phyloP scores from a whole-genome alignment of 129 eudicot species.

The Flaveria brownii region DNA sequence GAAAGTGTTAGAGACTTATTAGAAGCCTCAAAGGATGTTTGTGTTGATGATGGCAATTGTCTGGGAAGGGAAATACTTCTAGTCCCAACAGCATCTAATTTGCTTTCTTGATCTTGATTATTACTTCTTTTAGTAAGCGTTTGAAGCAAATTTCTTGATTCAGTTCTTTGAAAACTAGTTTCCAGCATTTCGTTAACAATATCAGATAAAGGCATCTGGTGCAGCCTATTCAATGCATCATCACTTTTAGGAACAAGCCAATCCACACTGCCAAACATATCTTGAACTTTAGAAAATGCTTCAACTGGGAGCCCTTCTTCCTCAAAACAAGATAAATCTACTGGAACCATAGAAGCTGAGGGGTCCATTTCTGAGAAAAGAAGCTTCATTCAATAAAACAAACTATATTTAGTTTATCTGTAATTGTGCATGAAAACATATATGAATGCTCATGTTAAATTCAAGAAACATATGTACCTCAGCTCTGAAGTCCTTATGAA shows the following conservation, averaged over 20 bases:
- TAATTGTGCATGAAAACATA: constrained; percentile 12
- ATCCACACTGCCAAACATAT: constrained; percentile 76
- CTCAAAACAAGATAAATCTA: constrained; percentile 70
- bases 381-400: constrained; percentile 58
- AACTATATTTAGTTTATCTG: constrained; percentile 9
- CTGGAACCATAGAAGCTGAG: constrained; percentile 52
- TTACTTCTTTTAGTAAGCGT: constrained; percentile 27
- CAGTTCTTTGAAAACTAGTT: constrained; percentile 34
- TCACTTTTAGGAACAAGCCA: constrained; percentile 79
- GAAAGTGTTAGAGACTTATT: constrained; percentile 11
- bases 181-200: constrained; percentile 45
- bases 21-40: constrained; percentile 25
- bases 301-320: constrained; percentile 93
- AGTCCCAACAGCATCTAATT: constrained; percentile 17
- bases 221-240: constrained; percentile 55
- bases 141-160: constrained; percentile 28
- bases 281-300: constrained; percentile 92
- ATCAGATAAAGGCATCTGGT: constrained; percentile 48
- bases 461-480: constrained; percentile 56
- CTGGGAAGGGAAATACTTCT: constrained; percentile 32
- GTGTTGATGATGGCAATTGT: constrained; percentile 21
- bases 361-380: constrained; percentile 94
- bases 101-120: constrained; percentile 28
- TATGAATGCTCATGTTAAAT: constrained; percentile 14
- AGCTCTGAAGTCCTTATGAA: constrained; percentile 82